These are phyloP conservation scores for Corylus americana DNA, from an alignment of 306 rosid species.

Conservation along the genomic window DNA sequence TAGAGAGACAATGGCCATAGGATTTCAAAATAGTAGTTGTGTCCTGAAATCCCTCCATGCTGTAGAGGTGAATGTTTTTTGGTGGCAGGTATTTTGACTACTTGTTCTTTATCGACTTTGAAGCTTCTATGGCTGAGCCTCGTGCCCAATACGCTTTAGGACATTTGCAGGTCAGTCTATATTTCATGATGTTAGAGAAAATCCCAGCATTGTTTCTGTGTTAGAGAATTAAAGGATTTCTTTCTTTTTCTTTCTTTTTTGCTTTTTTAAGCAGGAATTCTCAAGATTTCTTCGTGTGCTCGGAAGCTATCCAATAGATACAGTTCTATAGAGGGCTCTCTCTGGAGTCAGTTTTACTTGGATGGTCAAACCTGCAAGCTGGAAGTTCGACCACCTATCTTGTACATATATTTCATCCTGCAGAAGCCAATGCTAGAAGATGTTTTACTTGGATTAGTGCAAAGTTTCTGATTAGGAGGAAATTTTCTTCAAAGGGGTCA, in stretches of 20 bases:
- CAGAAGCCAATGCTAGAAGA: constrained; percentile 23
- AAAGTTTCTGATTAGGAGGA: constrained; percentile 23
- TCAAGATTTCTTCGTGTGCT: constrained; percentile 72
- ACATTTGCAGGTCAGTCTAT: constrained; percentile 67
- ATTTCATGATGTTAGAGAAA: background rate
- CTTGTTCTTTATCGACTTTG: constrained; percentile 83
- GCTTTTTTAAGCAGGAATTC: constrained; percentile 56
- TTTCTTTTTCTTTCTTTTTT: background rate
- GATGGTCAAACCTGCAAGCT: background rate
- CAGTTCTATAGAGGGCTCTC: constrained; percentile 27
- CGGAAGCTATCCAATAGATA: constrained; percentile 67
- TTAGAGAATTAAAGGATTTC: background rate
- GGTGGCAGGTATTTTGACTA: constrained; percentile 78
- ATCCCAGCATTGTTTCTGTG: background rate
- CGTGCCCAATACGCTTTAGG: constrained; percentile 78
- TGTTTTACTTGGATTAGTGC: constrained; percentile 16
- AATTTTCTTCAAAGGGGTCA: constrained; percentile 24
- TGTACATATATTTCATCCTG: constrained; percentile 33
- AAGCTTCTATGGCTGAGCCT: constrained; percentile 89
- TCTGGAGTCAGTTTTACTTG: background rate
- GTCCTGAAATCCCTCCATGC: background rate
- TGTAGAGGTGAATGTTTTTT: constrained; percentile 21
- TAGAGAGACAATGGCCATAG: background rate
- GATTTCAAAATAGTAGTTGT: constrained; percentile 14
- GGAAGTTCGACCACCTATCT: constrained; percentile 14